A percentile compares a stretch with the other conserved stretches of the same genome.
Conservation (phyloP, 2,329 filamentous ascomycete genomes). For the Chrysoporthe austroafricana region DNA sequence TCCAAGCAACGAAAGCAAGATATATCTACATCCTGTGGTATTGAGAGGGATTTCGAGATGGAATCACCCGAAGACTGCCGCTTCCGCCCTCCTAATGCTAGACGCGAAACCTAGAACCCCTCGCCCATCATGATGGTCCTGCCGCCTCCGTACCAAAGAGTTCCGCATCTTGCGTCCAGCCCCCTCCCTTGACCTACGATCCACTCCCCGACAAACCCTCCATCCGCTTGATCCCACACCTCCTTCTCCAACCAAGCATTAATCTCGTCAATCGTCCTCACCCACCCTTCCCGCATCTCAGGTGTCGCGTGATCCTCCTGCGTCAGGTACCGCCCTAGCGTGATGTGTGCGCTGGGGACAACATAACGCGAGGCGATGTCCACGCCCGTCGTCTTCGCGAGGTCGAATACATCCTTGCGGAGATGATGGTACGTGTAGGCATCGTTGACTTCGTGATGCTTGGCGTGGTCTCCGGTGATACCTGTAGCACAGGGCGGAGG, state of each 20-base stretch:
- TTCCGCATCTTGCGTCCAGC: conserved; percentile 73
- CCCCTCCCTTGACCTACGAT: conserved; percentile 84
- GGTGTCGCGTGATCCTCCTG: conserved; percentile 65
- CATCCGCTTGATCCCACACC: conserved; percentile 65
- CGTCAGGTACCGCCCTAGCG: conserved; percentile 78
- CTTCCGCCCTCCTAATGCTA: neutral
- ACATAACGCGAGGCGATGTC: conserved; percentile 79
- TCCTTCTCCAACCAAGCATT: conserved; percentile 74
- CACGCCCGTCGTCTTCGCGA: conserved; percentile 65
- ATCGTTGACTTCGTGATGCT: conserved; percentile 51
- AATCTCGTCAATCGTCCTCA: conserved; percentile 72
- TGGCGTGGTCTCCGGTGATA: conserved; percentile 24
- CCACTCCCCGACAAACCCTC: conserved; percentile 70
- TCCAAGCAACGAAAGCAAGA: neutral
- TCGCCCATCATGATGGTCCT: conserved; percentile 67
- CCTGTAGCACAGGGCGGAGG: conserved; percentile 41
- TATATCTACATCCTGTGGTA: neutral
- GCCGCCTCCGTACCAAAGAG: conserved; percentile 87
- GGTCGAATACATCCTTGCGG: conserved; percentile 73
- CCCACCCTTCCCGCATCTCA: conserved; percentile 64
- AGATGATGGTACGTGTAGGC: conserved; percentile 89
- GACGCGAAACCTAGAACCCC: conserved; percentile 52
- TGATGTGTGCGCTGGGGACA: conserved; percentile 88
- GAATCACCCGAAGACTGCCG: neutral
- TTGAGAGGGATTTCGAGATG: neutral